Evolutionary conservation across 805 yeast species (phyloP), one percentile per base, ranked within the genome.

Genomic region (Yamadazyma akitaensis): DNA sequence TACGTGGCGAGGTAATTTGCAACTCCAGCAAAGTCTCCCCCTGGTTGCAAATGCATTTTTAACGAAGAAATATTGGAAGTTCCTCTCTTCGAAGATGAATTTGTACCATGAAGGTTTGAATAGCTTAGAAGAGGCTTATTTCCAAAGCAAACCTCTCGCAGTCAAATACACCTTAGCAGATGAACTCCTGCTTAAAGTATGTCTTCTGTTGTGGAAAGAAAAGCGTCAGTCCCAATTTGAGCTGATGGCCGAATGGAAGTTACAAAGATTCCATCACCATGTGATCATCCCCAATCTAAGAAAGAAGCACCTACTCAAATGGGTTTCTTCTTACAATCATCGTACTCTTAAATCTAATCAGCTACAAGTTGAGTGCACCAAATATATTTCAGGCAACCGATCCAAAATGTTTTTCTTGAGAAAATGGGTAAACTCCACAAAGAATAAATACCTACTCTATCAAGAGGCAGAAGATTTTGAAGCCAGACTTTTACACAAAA

Each of bases 321-420:
- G 69, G 71, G 59, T 63, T 2, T 37, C 43, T 1, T 33, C 47
- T 5, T 62, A 51, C 36, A 62, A 62, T 40, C 31, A 44, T 5
- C 33, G n/a, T 7, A 54, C 48, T 16, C 40, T 45, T 5, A 47
- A 42, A 30, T 33, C 41, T 7, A 14, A 34, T 28, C 34, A 16
- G 1, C 16, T 40, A 12, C 32, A 43, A 5, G 12, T 19, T 3
- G 24, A 17, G 10, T 42, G 34, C 33, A 19, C 40, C 4, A 31
- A 33, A 16, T 42, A 46, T 17, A n/a, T 24, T 31, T 9, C 32
- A 13, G 42, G n/a, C 1, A 47, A 54, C 2, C 8, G 26, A 16
- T 12, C 39, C 11, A 46, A 37, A 19, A 38, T 17, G 9, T 24
- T 25, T 9, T 38, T 40, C 14, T 48, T 51, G n/a, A 30, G 36